Percentiles rank a stretch among this genome's conserved stretches.
phyloP scores from a whole-genome alignment of 176 grass and related monocot species.

The Lolium perenne region DNA sequence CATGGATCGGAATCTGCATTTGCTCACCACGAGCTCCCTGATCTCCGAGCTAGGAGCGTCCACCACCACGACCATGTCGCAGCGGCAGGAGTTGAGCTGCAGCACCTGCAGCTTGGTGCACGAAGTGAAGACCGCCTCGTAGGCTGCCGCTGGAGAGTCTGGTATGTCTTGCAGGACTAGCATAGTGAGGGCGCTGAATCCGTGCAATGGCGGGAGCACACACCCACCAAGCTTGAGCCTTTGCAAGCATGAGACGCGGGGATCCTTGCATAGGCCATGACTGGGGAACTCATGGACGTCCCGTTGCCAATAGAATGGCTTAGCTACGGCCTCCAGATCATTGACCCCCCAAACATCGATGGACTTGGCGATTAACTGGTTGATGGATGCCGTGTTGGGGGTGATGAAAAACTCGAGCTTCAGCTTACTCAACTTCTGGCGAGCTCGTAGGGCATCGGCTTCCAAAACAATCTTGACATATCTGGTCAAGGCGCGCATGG shows the following conservation, averaged over 20 bases:
- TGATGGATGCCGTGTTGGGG: background rate
- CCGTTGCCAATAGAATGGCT: background rate
- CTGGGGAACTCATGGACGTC: background rate
- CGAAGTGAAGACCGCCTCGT: background rate
- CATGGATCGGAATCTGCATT: background rate
- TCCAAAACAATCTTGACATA: background rate
- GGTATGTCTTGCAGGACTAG: background rate
- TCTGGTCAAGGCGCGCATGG: background rate
- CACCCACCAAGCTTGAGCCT: conserved; percentile 1
- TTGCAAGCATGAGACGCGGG: background rate
- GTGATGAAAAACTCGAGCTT: background rate
- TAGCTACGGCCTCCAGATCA: background rate
- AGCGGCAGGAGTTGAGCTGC: background rate
- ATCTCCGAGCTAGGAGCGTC: background rate
- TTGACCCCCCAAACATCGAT: background rate
- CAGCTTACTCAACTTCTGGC: background rate
- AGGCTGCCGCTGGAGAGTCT: background rate
- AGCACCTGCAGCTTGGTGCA: background rate
- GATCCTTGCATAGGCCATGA: background rate
- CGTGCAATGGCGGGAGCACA: background rate
- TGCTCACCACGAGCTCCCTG: conserved; percentile 6
- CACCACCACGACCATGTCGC: background rate
- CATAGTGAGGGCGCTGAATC: background rate
- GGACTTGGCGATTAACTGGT: conserved; percentile 2
- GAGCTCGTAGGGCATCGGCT: background rate